Conservation (phyloP, 225 moss, liverwort and hornwort genomes). For the Polytrichum formosum region DNA sequence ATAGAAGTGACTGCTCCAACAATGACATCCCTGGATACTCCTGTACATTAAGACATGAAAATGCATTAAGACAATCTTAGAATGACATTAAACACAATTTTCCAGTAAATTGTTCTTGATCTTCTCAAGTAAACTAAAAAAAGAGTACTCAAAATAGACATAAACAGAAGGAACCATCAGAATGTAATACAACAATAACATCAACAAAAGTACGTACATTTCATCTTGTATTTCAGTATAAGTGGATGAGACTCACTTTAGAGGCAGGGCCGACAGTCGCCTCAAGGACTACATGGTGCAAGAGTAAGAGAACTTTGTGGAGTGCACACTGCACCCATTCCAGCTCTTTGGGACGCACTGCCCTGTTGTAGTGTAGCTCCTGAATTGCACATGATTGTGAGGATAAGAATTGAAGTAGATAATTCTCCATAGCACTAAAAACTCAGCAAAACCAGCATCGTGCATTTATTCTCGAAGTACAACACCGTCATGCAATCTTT, state of each 20-base stretch:
- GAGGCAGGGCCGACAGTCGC: slow-evolving; percentile 59
- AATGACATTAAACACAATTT: slow-evolving; percentile 10
- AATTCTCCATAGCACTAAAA: no score
- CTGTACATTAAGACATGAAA: slow-evolving; percentile 24
- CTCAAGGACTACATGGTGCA: slow-evolving; percentile 81
- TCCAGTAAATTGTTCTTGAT: no score
- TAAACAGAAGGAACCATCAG: no score
- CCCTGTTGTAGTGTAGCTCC: slow-evolving; percentile 82
- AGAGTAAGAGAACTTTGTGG: slow-evolving; percentile 64
- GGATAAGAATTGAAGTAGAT: no score
- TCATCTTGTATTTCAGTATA: no score
- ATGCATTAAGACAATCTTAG: background rate
- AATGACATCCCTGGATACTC: slow-evolving; percentile 75
- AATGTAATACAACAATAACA: no score
- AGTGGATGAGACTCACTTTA: slow-evolving; percentile 35
- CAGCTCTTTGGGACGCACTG: slow-evolving; percentile 78
- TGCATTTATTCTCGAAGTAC: no score
- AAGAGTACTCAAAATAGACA: background rate
- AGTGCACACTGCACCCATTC: slow-evolving; percentile 91
- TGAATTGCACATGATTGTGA: slow-evolving; percentile 12
- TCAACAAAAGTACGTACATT: no score
- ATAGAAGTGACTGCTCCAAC: slow-evolving; percentile 79
- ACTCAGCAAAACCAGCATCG: no score
- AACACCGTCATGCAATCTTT: no score
- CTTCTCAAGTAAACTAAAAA: background rate